These are phyloP conservation scores for Seminavis robusta DNA, from an alignment of 108 stramenopile genomes.

Conservation along the genomic window DNA sequence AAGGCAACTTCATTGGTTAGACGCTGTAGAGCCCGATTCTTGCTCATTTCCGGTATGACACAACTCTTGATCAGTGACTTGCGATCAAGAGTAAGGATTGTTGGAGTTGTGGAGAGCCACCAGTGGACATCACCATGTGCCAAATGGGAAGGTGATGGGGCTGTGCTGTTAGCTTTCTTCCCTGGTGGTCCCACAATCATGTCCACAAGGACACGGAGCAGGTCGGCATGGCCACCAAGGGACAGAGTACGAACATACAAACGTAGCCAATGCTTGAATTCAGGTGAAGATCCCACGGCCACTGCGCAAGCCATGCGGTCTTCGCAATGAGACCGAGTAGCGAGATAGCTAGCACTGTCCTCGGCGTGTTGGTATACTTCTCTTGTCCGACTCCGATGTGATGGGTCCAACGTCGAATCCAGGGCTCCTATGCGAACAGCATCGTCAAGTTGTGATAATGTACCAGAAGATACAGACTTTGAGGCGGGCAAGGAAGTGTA, in stretches of 20 bases:
- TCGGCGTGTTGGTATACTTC: slow-evolving; percentile 7
- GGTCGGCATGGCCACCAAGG: slow-evolving; percentile 37
- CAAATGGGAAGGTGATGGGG: neutral
- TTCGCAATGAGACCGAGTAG: slow-evolving; percentile 81
- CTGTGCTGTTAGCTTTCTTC: neutral
- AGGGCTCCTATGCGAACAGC: slow-evolving; percentile 49
- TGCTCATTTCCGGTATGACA: slow-evolving; percentile 79
- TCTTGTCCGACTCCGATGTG: slow-evolving; percentile 19
- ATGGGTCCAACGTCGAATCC: slow-evolving; percentile 28
- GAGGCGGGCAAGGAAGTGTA: slow-evolving; percentile 51
- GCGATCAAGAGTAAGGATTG: slow-evolving; percentile 43
- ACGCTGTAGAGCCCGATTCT: slow-evolving; percentile 73
- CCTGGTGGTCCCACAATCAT: slow-evolving; percentile 28
- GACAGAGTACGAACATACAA: slow-evolving; percentile 46
- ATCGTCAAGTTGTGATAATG: slow-evolving; percentile 61
- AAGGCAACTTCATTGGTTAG: slow-evolving; percentile 76
- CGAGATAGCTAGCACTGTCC: slow-evolving; percentile 20
- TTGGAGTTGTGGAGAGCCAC: slow-evolving; percentile 54
- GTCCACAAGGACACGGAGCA: slow-evolving; percentile 66
- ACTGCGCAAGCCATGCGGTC: slow-evolving; percentile 84
- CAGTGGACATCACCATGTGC: no score
- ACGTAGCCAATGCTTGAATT: slow-evolving; percentile 68
- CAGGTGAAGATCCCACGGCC: slow-evolving; percentile 54
- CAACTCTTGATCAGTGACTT: slow-evolving; percentile 40
- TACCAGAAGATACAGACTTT: slow-evolving; percentile 20